A percentile compares a stretch with the other conserved stretches of the same genome.
phyloP scores from a whole-genome alignment of 1,284 basidiomycete species.

The Ustilago esculenta region DNA sequence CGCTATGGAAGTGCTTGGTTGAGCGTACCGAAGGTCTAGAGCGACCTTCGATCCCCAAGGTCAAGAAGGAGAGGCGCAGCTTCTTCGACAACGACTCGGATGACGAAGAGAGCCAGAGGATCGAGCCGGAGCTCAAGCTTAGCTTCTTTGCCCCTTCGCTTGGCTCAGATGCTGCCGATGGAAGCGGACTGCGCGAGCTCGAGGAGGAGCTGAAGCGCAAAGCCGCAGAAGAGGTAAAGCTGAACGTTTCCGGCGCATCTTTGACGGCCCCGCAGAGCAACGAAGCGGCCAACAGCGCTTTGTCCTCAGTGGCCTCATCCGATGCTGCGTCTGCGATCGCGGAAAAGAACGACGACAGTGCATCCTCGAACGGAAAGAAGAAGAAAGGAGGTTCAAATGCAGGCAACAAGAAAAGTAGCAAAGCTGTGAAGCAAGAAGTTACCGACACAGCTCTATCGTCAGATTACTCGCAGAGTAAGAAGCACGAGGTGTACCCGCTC shows the following conservation, averaged over 20 bases:
- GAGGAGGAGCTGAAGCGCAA: conserved; percentile 43
- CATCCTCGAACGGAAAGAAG: conserved; percentile 17
- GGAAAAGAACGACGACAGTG: conserved; percentile 16
- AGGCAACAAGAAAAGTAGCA: conserved; percentile 30
- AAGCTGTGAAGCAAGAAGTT: conserved; percentile 23
- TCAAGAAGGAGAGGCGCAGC: conserved; percentile 48
- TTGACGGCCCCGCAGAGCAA: conserved; percentile 5
- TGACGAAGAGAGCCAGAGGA: conserved; percentile 38
- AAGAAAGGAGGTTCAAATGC: conserved; percentile 16
- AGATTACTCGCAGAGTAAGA: conserved; percentile 28
- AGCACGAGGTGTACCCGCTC: conserved; percentile 55
- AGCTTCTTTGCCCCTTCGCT: conserved; percentile 58
- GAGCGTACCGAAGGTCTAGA: conserved; percentile 54
- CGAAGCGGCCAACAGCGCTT: not conserved
- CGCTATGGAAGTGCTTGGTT: conserved; percentile 59
- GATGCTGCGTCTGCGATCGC: conserved; percentile 8
- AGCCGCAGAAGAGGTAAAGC: conserved; percentile 35
- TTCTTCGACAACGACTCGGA: conserved; percentile 51
- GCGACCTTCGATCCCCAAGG: conserved; percentile 35
- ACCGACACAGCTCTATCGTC: conserved; percentile 2
- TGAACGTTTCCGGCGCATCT: conserved; percentile 12
- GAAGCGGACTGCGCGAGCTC: conserved; percentile 49
- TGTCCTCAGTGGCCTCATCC: conserved; percentile 15
- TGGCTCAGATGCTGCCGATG: conserved; percentile 56
- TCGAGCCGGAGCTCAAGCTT: conserved; percentile 47